Evolutionary conservation across 1,284 basidiomycete genomes (phyloP).

Genomic region (Lignosus rhinocerotis): DNA sequence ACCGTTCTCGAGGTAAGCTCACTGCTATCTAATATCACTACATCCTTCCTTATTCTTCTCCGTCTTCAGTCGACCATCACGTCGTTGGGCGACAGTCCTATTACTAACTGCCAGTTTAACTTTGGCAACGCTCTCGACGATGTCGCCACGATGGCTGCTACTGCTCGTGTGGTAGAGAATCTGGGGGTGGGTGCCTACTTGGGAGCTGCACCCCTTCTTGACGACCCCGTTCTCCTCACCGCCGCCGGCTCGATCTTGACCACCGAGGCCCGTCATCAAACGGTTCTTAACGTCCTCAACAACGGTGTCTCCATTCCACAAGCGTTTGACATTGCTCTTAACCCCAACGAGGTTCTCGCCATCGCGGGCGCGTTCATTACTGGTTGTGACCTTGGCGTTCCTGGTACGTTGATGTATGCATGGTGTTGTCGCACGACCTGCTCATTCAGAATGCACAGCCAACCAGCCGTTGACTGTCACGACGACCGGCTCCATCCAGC

Average conservation of each 20-base stretch:
- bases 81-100: conserved; percentile 53
- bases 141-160: conserved; percentile 70
- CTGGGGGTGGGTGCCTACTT: conserved; percentile 81
- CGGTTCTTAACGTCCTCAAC: conserved; percentile 70
- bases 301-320: conserved; percentile 61
- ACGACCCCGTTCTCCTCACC: conserved; percentile 64
- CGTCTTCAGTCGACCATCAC: conserved; percentile 45
- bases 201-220: conserved; percentile 68
- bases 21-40: neutral
- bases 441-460: conserved; percentile 37
- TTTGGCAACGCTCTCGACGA: conserved; percentile 65
- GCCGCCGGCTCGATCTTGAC: conserved; percentile 80
- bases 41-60: conserved; percentile 1
- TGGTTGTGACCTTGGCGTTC: conserved; percentile 67
- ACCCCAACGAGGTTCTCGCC: conserved; percentile 71
- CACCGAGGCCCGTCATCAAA: conserved; percentile 81
- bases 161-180: conserved; percentile 80
- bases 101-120: conserved; percentile 68
- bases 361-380: conserved; percentile 73
- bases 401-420: conserved; percentile 40
- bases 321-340: conserved; percentile 72
- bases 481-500: conserved; percentile 53
- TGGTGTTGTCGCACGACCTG: neutral
- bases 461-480: conserved; percentile 65
- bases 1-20: conserved; percentile 47